Evolutionary conservation across 768 basidiomycete genomes (phyloP).

Genomic region (Ramaria sp.): DNA sequence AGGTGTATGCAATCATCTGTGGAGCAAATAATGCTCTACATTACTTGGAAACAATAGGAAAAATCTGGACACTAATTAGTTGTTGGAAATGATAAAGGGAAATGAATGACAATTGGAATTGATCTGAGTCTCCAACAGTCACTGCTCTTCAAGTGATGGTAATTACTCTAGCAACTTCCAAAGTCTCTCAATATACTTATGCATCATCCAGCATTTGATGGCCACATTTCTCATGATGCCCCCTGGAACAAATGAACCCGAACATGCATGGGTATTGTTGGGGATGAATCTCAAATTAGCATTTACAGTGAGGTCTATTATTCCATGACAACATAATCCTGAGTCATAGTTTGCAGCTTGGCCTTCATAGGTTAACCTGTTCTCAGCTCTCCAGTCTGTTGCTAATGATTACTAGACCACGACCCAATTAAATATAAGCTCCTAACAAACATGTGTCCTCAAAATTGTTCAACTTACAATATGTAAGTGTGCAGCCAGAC

Average conservation of each 20-base stretch:
- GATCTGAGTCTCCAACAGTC: slow-evolving; percentile 2
- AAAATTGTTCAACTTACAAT: too few species aligned
- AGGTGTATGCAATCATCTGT: too few species aligned
- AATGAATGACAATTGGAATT: too few species aligned
- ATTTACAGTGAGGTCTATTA: neutral
- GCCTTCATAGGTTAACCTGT: neutral
- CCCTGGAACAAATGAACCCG: too few species aligned
- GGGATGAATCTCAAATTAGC: slow-evolving; percentile 5
- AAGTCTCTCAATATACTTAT: neutral
- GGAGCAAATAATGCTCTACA: too few species aligned
- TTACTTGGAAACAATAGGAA: too few species aligned
- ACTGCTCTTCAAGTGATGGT: too few species aligned
- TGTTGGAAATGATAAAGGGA: too few species aligned
- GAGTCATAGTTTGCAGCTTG: neutral
- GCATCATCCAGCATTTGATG: slow-evolving; percentile 1
- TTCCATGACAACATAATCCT: neutral
- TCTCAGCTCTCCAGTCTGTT: neutral
- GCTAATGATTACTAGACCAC: neutral
- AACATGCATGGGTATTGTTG: neutral
- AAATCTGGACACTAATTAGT: too few species aligned
- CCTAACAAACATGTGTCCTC: too few species aligned
- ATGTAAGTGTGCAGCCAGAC: too few species aligned
- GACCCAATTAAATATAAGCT: slow-evolving; percentile 3
- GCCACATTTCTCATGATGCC: too few species aligned
- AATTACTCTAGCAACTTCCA: neutral